Evolutionary conservation across 179 eudicot species (phyloP), one percentile per base, ranked within the genome.

Genomic region (Drosera spatulata): DNA sequence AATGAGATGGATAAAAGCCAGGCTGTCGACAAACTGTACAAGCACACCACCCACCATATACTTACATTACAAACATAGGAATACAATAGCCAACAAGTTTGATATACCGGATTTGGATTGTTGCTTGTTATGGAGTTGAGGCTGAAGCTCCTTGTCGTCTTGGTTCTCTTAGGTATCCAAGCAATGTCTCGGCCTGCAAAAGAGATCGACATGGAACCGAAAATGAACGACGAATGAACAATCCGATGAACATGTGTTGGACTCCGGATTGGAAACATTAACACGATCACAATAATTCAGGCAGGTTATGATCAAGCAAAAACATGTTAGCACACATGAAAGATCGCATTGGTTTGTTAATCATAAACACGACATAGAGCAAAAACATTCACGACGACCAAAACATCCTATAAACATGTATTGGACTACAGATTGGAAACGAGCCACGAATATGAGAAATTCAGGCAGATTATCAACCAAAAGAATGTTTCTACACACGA

Each of bases 121-220:
- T 39, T 49, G 10, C 53, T 50, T 50, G 41, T 59, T 50, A 81
- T 44, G 87, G 80, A 69, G 70, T 82, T 12, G 91, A 82, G 52
- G 80, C 59, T 10, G 95, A 82, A 66, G 87, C 83, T 62, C 85
- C 90, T 55, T 81, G 33, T 22, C 33, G 87, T 58, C 95, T 79
- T 52, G 85, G 80, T 76, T 87, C 97, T 66, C 97, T 85, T 78
- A 90, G 56, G 55, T 79, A 78, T 54, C 79, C 73, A 14, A 90
- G 85, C 61, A 90, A 82, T 7, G 81, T 85, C 75, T 85, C 90
- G 60, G 97, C 95, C 97, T 90, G 87, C 67, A 71, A 74, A 66
- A 62, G 62, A 49, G 6, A 3, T 41, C 33, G 33, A 22, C 33
- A 22, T 22, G 33, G 33, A 22, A 22, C 33, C 60, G 65, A 69